A percentile compares a stretch with the other conserved stretches of the same genome.
Evolutionary conservation across 2,329 filamentous ascomycete species (phyloP).

Genomic region (Zarea fungicola): DNA sequence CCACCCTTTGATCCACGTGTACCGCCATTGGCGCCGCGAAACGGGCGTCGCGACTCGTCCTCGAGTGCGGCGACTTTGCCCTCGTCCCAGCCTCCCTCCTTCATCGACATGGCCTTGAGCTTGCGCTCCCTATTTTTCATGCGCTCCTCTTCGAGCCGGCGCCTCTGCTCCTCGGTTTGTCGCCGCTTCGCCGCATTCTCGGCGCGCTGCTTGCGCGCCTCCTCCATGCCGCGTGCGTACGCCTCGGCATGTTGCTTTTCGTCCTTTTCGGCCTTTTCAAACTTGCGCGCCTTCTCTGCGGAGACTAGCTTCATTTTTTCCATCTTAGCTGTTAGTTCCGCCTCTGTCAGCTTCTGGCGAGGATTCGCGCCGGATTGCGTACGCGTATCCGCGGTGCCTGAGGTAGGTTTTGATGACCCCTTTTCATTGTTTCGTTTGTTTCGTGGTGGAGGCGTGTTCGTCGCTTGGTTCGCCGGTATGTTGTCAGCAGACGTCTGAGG

Average conservation of each 20-base stretch:
- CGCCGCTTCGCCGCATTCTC: conserved; percentile 48
- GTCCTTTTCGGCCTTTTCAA: conserved; percentile 53
- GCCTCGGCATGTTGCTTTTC: conserved; percentile 50
- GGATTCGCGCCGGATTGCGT: conserved; percentile 53
- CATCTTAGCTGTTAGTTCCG: conserved; percentile 55
- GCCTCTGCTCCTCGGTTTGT: conserved; percentile 47
- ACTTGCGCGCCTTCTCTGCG: conserved; percentile 54
- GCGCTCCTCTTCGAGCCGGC: conserved; percentile 53
- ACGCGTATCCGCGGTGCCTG: conserved; percentile 34
- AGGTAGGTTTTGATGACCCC: conserved; percentile 19
- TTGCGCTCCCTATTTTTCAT: conserved; percentile 57
- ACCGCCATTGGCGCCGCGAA: conserved; percentile 38
- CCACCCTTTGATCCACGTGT: conserved; percentile 28
- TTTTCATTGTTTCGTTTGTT: conserved; percentile 8
- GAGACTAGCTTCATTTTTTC: conserved; percentile 54
- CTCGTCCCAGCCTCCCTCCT: conserved; percentile 54
- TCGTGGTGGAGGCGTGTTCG: conserved; percentile 1
- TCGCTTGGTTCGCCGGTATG: not conserved
- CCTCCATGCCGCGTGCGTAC: conserved; percentile 51
- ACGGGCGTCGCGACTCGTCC: conserved; percentile 36
- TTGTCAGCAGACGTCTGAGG: not conserved
- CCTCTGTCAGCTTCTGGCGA: conserved; percentile 54
- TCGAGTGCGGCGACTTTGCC: conserved; percentile 44
- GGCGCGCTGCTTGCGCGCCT: conserved; percentile 45
- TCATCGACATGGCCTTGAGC: conserved; percentile 51